These are phyloP conservation scores for Epichloe sibirici DNA, from an alignment of 2,329 filamentous ascomycete genomes.

Conservation along the genomic window DNA sequence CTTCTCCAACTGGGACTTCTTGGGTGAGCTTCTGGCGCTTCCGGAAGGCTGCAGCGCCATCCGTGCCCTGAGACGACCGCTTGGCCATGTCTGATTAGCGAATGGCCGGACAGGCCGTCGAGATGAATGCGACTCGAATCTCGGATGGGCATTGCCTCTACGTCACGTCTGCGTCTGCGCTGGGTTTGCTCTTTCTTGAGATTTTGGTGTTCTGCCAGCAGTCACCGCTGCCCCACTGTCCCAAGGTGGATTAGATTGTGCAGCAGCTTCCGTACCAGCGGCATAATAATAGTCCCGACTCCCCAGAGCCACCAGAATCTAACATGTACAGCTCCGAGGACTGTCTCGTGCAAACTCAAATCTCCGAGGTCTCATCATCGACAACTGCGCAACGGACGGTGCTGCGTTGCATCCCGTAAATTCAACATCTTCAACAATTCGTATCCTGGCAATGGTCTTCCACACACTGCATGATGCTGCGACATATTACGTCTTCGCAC, in stretches of 20 bases:
- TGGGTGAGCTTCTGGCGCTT: constrained; percentile 47
- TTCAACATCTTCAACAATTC: background rate
- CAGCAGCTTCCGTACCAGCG: background rate
- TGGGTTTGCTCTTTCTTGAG: constrained; percentile 13
- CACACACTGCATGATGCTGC: background rate
- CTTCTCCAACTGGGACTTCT: constrained; percentile 45
- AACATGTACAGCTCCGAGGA: too few species aligned
- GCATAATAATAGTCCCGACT: too few species aligned
- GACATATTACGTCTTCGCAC: background rate
- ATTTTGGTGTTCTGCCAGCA: constrained; percentile 25
- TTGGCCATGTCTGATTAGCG: constrained; percentile 29
- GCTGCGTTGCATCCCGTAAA: background rate
- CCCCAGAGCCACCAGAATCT: too few species aligned
- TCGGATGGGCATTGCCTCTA: background rate
- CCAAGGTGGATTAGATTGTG: constrained; percentile 7
- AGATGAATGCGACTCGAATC: background rate
- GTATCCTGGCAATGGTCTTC: background rate
- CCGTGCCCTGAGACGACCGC: constrained; percentile 25
- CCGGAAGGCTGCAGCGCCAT: constrained; percentile 29
- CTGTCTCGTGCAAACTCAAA: too few species aligned
- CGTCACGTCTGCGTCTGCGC: background rate
- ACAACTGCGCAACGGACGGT: too few species aligned
- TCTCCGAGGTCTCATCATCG: too few species aligned
- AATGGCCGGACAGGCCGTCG: constrained; percentile 1
- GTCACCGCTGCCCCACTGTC: constrained; percentile 20